Evolutionary conservation across 768 basidiomycete species (phyloP).

Genomic region (Lactarius quietus): DNA sequence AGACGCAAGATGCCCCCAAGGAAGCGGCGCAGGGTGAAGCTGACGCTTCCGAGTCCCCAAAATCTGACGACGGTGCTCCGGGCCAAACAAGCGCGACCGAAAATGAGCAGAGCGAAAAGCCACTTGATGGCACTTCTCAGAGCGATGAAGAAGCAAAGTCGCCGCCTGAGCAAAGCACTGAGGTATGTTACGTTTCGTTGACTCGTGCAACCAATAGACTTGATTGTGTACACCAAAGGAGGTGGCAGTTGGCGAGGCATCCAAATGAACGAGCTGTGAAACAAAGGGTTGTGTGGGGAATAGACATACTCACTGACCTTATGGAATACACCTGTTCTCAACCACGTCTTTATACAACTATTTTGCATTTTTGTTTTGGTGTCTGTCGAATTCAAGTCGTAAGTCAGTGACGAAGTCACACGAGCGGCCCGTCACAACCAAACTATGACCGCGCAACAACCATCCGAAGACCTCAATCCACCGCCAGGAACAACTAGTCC

Average conservation of each 20-base stretch:
- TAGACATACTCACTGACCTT: conserved; percentile 6
- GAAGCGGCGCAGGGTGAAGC: conserved; percentile 30
- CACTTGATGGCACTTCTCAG: conserved; percentile 26
- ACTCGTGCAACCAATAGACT: background rate
- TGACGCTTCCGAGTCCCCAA: conserved; percentile 19
- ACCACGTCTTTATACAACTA: conserved; percentile 3
- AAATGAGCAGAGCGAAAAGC: conserved; percentile 29
- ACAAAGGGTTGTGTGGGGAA: background rate
- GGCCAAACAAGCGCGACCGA: conserved; percentile 29
- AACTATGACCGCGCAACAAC: background rate
- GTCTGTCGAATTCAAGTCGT: too few species aligned
- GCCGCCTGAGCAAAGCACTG: conserved; percentile 21
- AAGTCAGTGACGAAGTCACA: background rate
- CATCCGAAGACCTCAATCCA: conserved; percentile 22
- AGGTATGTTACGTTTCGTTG: conserved; percentile 10
- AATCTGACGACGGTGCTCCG: conserved; percentile 24
- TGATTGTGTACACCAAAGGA: background rate
- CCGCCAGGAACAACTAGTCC: conserved; percentile 1
- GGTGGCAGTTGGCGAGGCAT: background rate
- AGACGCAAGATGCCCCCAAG: conserved; percentile 29
- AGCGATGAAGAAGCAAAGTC: conserved; percentile 17
- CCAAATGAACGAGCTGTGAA: conserved; percentile 9
- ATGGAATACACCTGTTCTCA: background rate
- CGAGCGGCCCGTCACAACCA: background rate
- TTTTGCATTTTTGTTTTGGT: background rate